These are phyloP conservation scores for Trichophyton simii DNA, from an alignment of 2,329 filamentous ascomycete species.

Conservation along the genomic window DNA sequence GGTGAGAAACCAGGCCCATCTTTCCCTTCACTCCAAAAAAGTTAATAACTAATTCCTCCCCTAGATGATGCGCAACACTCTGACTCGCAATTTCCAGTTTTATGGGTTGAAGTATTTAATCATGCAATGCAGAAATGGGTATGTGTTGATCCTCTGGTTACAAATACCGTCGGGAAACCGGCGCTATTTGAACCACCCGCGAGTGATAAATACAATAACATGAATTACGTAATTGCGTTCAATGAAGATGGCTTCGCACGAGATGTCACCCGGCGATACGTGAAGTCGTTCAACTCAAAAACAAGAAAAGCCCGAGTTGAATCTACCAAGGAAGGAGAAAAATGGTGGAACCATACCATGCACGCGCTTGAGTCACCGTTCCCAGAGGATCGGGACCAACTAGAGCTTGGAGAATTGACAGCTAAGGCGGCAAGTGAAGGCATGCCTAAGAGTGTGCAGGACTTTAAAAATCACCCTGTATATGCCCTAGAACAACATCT, in stretches of 20 bases:
- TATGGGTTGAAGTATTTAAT: conserved; percentile 90
- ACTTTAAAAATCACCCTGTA: conserved; percentile 75
- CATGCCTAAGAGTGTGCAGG: conserved; percentile 73
- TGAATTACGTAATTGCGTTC: conserved; percentile 78
- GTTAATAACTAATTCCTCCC: neutral
- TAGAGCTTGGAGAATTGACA: conserved; percentile 67
- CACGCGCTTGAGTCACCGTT: conserved; percentile 31
- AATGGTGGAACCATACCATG: conserved; percentile 44
- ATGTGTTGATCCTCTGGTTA: conserved; percentile 72
- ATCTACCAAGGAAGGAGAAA: conserved; percentile 41
- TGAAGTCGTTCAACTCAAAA: conserved; percentile 81
- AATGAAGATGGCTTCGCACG: conserved; percentile 63
- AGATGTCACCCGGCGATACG: conserved; percentile 81
- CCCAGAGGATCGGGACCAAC: conserved; percentile 57
- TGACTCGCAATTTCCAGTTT: conserved; percentile 66
- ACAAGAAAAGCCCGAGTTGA: conserved; percentile 75
- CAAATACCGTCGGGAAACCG: conserved; percentile 63
- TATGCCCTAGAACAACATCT: conserved; percentile 80
- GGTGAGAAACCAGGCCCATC: conserved; percentile 2
- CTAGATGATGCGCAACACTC: neutral
- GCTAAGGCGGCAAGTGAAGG: conserved; percentile 61
- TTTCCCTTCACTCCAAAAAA: neutral
- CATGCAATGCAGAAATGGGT: conserved; percentile 83
- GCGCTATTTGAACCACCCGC: conserved; percentile 70
- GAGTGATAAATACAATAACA: conserved; percentile 59